These are phyloP conservation scores for Parathielavia appendiculata DNA, from an alignment of 495 filamentous ascomycete species.

Conservation along the genomic window DNA sequence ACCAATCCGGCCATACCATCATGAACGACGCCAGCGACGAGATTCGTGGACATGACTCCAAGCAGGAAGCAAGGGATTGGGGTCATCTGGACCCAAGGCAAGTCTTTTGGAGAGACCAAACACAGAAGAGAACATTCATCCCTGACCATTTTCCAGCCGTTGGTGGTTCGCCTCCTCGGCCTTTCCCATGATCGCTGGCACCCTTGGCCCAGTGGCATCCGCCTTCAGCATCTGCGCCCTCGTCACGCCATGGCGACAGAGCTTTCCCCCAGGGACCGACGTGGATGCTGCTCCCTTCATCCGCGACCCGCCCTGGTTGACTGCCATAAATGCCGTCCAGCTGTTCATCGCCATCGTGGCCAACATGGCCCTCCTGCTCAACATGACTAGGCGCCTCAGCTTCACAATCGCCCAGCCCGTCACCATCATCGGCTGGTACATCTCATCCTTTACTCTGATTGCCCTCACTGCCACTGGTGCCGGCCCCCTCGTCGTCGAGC, in stretches of 20 bases:
- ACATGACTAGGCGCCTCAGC: conserved; percentile 74
- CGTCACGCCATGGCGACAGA: conserved; percentile 66
- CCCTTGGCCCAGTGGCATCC: conserved; percentile 75
- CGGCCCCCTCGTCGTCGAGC: conserved; percentile 42
- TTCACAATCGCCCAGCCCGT: conserved; percentile 77
- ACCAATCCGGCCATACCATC: too few relatives aligned
- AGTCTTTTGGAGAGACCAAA: conserved; percentile 3
- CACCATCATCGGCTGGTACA: conserved; percentile 54
- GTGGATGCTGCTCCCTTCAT: conserved; percentile 49
- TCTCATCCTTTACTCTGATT: conserved; percentile 61
- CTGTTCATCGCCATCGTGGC: conserved; percentile 63
- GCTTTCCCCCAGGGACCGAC: conserved; percentile 46
- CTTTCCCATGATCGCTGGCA: conserved; percentile 76
- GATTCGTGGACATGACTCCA: conserved; percentile 22
- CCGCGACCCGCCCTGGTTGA: conserved; percentile 66
- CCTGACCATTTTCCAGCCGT: conserved; percentile 38
- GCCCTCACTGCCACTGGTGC: conserved; percentile 53
- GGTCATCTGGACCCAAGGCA: conserved; percentile 53
- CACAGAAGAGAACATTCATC: neutral
- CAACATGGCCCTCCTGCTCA: conserved; percentile 70
- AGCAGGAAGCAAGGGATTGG: conserved; percentile 29
- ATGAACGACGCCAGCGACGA: conserved; percentile 34
- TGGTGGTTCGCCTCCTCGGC: conserved; percentile 88
- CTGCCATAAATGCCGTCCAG: conserved; percentile 68
- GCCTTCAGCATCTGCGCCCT: conserved; percentile 78